These are phyloP conservation scores for Cyanodermella asteris DNA, from an alignment of 2,329 filamentous ascomycete genomes.

Conservation along the genomic window DNA sequence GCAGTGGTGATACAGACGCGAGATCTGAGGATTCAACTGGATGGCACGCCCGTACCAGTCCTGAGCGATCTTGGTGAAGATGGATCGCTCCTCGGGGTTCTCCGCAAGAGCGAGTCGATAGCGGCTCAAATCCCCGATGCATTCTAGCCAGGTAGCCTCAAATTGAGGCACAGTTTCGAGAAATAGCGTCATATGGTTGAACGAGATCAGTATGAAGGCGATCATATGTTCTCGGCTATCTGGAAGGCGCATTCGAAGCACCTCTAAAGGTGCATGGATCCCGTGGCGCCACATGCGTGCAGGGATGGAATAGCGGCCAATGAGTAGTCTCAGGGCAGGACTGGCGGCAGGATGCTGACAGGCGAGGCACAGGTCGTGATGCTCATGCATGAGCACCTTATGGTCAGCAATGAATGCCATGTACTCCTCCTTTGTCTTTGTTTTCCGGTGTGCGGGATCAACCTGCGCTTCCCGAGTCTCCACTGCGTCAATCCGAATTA, in stretches of 20 bases:
- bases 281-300: conserved; percentile 86
- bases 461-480: conserved; percentile 32
- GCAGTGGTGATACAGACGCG: conserved; percentile 70
- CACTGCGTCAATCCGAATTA: conserved; percentile 57
- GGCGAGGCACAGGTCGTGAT: conserved; percentile 71
- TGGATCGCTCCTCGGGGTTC: conserved; percentile 50
- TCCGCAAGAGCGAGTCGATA: conserved; percentile 85
- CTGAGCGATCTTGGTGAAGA: conserved; percentile 59
- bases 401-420: conserved; percentile 67
- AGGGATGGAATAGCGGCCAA: conserved; percentile 74
- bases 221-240: conserved; percentile 72
- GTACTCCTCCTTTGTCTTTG: conserved; percentile 48
- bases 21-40: conserved; percentile 51
- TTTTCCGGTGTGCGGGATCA: conserved; percentile 19
- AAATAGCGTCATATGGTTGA: conserved; percentile 70
- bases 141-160: conserved; percentile 82
- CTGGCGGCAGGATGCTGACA: conserved; percentile 67
- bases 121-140: conserved; percentile 62
- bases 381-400: conserved; percentile 57
- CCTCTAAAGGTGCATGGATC: conserved; percentile 65
- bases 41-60: conserved; percentile 74
- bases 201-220: conserved; percentile 70
- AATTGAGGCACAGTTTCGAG: conserved; percentile 71
- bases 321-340: conserved; percentile 41
- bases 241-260: conserved; percentile 53